These are phyloP conservation scores for Colletotrichum sp. DNA, from an alignment of 2,329 filamentous ascomycete genomes.

Conservation along the genomic window DNA sequence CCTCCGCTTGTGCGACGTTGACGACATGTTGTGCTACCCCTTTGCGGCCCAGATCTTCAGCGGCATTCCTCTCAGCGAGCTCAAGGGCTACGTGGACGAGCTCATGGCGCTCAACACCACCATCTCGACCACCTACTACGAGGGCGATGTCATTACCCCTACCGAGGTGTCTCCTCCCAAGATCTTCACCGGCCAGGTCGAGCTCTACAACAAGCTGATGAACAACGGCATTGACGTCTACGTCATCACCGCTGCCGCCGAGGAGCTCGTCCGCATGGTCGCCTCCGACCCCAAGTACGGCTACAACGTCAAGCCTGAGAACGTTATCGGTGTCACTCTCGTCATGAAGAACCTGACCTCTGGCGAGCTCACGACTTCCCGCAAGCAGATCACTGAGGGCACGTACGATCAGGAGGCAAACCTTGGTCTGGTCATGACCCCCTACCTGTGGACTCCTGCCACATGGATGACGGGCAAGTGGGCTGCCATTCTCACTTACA, in stretches of 20 bases:
- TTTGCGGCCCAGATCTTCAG: slow-evolving; percentile 47
- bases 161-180: slow-evolving; percentile 37
- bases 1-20: slow-evolving; percentile 45
- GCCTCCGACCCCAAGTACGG: slow-evolving; percentile 49
- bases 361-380: slow-evolving; percentile 36
- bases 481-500: slow-evolving; percentile 46
- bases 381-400: slow-evolving; percentile 44
- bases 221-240: slow-evolving; percentile 48
- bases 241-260: slow-evolving; percentile 43
- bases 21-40: slow-evolving; percentile 46
- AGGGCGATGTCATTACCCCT: slow-evolving; percentile 33
- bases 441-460: slow-evolving; percentile 47
- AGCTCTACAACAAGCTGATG: slow-evolving; percentile 49
- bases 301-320: slow-evolving; percentile 48
- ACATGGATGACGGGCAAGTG: slow-evolving; percentile 50
- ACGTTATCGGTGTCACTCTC: slow-evolving; percentile 47
- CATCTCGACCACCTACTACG: slow-evolving; percentile 40
- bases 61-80: slow-evolving; percentile 46
- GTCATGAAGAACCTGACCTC: slow-evolving; percentile 35
- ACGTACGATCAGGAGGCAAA: slow-evolving; percentile 39
- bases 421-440: slow-evolving; percentile 42
- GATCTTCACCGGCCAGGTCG: slow-evolving; percentile 43
- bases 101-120: slow-evolving; percentile 46
- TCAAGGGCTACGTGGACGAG: slow-evolving; percentile 52
- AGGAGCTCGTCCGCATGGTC: slow-evolving; percentile 51